A percentile compares a stretch with the other conserved stretches of the same genome.
Conservation (phyloP, 2,329 filamentous ascomycete genomes). For the Trichoderma sp. region DNA sequence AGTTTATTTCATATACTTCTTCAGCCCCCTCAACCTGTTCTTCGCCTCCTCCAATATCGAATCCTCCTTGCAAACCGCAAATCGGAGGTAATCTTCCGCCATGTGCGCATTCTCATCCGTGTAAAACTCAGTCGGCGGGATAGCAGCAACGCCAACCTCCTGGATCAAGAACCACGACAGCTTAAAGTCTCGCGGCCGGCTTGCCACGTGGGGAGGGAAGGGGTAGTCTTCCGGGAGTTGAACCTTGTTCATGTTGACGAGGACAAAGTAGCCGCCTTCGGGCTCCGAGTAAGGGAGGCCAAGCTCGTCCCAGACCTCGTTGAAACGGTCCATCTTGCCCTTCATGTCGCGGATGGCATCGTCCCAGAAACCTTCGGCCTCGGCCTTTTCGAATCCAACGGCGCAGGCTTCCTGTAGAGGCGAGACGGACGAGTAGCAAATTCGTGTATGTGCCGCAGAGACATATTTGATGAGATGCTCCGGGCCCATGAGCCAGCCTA, state of each 20-base stretch:
- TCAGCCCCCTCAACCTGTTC: constrained; percentile 68
- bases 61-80: constrained; percentile 95
- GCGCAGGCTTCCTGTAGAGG: constrained; percentile 93
- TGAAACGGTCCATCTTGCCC: constrained; percentile 82
- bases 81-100: constrained; percentile 89
- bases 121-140: constrained; percentile 96
- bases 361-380: constrained; percentile 83
- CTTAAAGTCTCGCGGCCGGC: constrained; percentile 87
- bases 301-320: constrained; percentile 73
- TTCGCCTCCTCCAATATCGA: constrained; percentile 78
- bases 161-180: constrained; percentile 96
- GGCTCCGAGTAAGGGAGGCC: constrained; percentile 82
- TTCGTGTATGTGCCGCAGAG: constrained; percentile 87
- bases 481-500: constrained; percentile 86
- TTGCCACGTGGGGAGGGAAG: constrained; percentile 85
- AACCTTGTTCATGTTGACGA: constrained; percentile 90
- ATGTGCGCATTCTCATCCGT: constrained; percentile 79
- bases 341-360: constrained; percentile 83
- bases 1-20: constrained; percentile 59
- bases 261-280: constrained; percentile 95
- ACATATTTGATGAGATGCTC: constrained; percentile 88
- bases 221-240: constrained; percentile 78
- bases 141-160: constrained; percentile 91
- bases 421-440: constrained; percentile 92
- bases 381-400: constrained; percentile 89